phyloP scores from a whole-genome alignment of 805 yeast species.

The Blastobotrys muscicola region DNA sequence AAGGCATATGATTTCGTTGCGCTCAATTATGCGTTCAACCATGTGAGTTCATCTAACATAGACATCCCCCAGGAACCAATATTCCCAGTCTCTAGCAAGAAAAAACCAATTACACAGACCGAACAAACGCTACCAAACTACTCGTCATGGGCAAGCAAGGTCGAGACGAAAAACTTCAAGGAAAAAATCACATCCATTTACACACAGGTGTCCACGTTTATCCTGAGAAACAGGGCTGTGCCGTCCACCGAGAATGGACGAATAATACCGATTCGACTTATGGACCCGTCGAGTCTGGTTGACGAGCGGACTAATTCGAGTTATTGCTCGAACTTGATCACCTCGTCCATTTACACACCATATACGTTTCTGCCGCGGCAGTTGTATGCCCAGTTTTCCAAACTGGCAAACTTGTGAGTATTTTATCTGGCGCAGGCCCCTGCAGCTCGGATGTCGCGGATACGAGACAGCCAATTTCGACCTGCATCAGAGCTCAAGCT shows the following conservation, averaged over 20 bases:
- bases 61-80: conserved; percentile 10
- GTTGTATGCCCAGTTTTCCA: conserved; percentile 82
- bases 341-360: conserved; percentile 78
- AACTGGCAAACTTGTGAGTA: conserved; percentile 63
- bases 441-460: background rate
- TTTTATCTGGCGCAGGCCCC: too few species aligned
- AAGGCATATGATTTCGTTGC: too few species aligned
- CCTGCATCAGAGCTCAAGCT: background rate
- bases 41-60: background rate
- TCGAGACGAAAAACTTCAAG: background rate
- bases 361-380: conserved; percentile 84
- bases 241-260: conserved; percentile 64
- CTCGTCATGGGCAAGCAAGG: conserved; percentile 18
- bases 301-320: conserved; percentile 65
- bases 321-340: conserved; percentile 58
- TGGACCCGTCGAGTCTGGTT: conserved; percentile 33
- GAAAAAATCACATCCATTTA: background rate
- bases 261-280: conserved; percentile 54
- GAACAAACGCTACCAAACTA: conserved; percentile 18
- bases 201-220: conserved; percentile 14
- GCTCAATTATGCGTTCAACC: too few species aligned
- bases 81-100: conserved; percentile 2
- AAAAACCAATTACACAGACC: conserved; percentile 1
- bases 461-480: background rate
- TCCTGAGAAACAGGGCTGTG: conserved; percentile 20